Base-by-base conservation (phyloP, 2,329 filamentous ascomycete genomes). In the Neocucurbitaria cava region DNA sequence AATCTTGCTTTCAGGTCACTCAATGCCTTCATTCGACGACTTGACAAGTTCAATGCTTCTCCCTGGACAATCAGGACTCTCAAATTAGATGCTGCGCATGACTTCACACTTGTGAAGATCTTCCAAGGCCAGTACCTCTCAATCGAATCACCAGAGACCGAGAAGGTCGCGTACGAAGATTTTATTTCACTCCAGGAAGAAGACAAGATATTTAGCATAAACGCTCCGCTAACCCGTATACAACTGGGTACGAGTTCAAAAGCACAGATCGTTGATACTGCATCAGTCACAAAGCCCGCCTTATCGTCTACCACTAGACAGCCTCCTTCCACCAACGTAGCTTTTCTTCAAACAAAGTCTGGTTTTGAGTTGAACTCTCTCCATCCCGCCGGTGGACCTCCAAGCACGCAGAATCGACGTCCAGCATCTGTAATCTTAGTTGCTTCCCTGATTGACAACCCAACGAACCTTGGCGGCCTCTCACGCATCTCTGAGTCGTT, bases 331-430 rank as follows among this genome's bases (percentile, higher is more conserved):
- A 18, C 45, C 9, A 50, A 54, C 11, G 51, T 66, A 17, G 54
- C 63, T 0, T 75, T 79, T n/a, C 76, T 83, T 28, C 82, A 83
- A 69, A 84, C 81, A 5, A 84, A 84, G 71, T 77, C 76, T n/a
- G 79, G 79, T 65, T 78, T 81, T 62, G 72, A 68, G 54, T 64
- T 64, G 46, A 71, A 55, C 52, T 75, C 59, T 20, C 68, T 70
- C 23, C 58, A 70, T 41, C 63, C 64, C 5, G 15, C 54, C 17
- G 30, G 40, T 9, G 61, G 53, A 36, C 62, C 59, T 45, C 69
- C 64, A 17, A 58, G 54, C 50, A 33, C 53, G 10, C 58, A 66
- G 43, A 54, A 54, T 17, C 64, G 56, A 33, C 68, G 64, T 8
- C 66, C 66, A 23, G 69, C 69, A 20, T 69, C 73, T 23, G 72